Percentiles rank a stretch among this genome's conserved stretches.
These are phyloP conservation scores for Penicillium nordicum DNA, from an alignment of 2,329 filamentous ascomycete genomes.

Conservation along the genomic window DNA sequence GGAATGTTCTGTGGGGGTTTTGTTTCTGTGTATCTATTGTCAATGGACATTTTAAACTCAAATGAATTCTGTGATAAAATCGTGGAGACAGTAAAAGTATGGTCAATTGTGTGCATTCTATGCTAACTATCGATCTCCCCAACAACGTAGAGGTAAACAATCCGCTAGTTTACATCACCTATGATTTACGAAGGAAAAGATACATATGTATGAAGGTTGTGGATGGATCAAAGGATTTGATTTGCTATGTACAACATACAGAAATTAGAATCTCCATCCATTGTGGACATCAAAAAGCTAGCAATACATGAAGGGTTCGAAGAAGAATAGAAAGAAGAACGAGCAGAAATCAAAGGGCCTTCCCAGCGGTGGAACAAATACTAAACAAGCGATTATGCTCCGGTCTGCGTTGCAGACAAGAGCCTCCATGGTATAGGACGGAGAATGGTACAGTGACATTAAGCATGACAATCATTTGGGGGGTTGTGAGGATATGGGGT, in stretches of 20 bases:
- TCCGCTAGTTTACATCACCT: not conserved
- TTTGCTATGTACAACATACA: slow-evolving; percentile 27
- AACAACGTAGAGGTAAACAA: not conserved
- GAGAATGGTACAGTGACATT: slow-evolving; percentile 9
- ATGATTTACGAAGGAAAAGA: not conserved
- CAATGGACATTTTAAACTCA: not conserved
- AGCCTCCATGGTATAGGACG: slow-evolving; percentile 5
- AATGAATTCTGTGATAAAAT: not conserved
- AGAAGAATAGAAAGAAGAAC: slow-evolving; percentile 4
- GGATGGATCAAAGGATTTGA: slow-evolving; percentile 3
- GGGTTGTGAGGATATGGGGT: not conserved
- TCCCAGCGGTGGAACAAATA: slow-evolving; percentile 3
- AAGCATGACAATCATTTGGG: slow-evolving; percentile 10
- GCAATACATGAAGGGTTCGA: slow-evolving; percentile 23
- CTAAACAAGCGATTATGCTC: slow-evolving; percentile 4
- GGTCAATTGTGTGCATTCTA: not conserved
- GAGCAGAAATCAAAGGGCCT: not conserved
- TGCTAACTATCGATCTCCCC: not conserved
- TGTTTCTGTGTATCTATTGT: slow-evolving; percentile 2
- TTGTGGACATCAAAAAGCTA: slow-evolving; percentile 15
- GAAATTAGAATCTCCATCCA: slow-evolving; percentile 11
- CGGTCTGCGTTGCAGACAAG: slow-evolving; percentile 5
- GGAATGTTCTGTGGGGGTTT: not conserved
- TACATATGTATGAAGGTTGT: not conserved
- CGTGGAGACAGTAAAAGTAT: not conserved